Percentiles rank a stretch among this genome's conserved stretches.
phyloP scores from a whole-genome alignment of 2,329 filamentous ascomycete genomes.

The Paramyrothecium sp. region DNA sequence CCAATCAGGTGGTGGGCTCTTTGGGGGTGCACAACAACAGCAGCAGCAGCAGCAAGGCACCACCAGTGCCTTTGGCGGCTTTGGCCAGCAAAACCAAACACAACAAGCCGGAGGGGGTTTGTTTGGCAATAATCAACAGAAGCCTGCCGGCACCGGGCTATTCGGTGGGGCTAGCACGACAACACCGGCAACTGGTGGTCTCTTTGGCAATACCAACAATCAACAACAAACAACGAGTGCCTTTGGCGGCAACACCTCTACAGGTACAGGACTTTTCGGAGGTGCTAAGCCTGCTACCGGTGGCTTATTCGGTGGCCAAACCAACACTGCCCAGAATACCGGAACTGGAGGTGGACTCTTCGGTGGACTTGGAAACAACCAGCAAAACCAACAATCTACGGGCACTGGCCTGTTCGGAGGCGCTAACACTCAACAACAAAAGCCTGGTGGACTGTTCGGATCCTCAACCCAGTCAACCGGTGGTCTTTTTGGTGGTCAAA shows the following conservation, averaged over 20 bases:
- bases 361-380: slow-evolving; percentile 33
- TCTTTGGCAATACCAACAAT: slow-evolving; percentile 42
- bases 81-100: slow-evolving; percentile 31
- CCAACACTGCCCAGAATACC: slow-evolving; percentile 29
- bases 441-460: slow-evolving; percentile 50
- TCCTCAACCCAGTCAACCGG: slow-evolving; percentile 40
- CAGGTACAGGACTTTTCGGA: slow-evolving; percentile 36
- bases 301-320: slow-evolving; percentile 36
- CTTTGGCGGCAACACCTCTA: slow-evolving; percentile 28
- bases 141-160: slow-evolving; percentile 34
- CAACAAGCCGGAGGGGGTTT: slow-evolving; percentile 35
- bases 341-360: slow-evolving; percentile 43
- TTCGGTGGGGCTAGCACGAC: slow-evolving; percentile 34
- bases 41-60: slow-evolving; percentile 26
- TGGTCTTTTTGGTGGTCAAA: slow-evolving; percentile 52
- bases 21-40: slow-evolving; percentile 31
- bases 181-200: slow-evolving; percentile 33
- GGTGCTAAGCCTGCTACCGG: slow-evolving; percentile 29
- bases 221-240: slow-evolving; percentile 39
- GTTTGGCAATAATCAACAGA: slow-evolving; percentile 45
- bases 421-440: slow-evolving; percentile 34
- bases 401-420: slow-evolving; percentile 51
- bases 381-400: slow-evolving; percentile 33
- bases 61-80: slow-evolving; percentile 26
- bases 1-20: slow-evolving; percentile 37